A percentile compares a stretch with the other conserved stretches of the same genome.
Evolutionary conservation across 2,329 filamentous ascomycete genomes (phyloP).

Genomic region (Calonectria fujianensis): DNA sequence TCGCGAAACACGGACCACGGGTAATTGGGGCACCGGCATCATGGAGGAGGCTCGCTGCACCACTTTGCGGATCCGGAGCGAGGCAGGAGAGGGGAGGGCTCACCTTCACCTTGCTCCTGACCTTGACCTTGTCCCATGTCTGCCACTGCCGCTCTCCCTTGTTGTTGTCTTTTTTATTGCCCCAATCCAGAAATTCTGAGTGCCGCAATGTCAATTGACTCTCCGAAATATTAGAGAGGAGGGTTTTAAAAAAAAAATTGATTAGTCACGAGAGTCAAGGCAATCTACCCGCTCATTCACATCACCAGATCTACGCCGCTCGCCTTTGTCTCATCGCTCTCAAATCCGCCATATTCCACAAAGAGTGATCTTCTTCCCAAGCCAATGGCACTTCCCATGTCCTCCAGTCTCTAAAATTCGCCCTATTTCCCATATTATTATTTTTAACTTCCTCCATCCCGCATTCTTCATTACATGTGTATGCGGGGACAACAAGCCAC

Average conservation of each 20-base stretch:
- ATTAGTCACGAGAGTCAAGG: constrained; percentile 14
- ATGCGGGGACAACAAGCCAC: constrained; percentile 15
- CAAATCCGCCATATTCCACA: not conserved
- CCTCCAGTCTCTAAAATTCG: constrained; percentile 25
- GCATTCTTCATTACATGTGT: not conserved
- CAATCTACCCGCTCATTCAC: constrained; percentile 16
- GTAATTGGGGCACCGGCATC: constrained; percentile 21
- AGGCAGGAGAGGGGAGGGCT: not conserved
- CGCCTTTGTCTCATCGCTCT: not conserved
- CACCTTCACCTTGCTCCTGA: constrained; percentile 32
- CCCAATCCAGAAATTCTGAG: constrained; percentile 11
- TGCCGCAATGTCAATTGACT: constrained; percentile 21
- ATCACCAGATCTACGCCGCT: constrained; percentile 22
- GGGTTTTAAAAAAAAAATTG: not conserved
- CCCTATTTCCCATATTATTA: constrained; percentile 24
- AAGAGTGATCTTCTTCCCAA: not conserved
- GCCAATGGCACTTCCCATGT: constrained; percentile 1
- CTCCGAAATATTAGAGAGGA: constrained; percentile 6
- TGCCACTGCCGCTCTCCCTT: constrained; percentile 21
- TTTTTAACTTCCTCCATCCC: constrained; percentile 2
- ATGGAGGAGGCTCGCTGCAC: constrained; percentile 31
- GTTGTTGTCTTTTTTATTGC: not conserved
- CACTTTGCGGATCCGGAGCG: constrained; percentile 16
- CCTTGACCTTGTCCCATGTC: constrained; percentile 28
- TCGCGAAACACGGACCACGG: constrained; percentile 24